Conservation (phyloP, 2,329 filamentous ascomycete species). For the Cytospora leucostoma region DNA sequence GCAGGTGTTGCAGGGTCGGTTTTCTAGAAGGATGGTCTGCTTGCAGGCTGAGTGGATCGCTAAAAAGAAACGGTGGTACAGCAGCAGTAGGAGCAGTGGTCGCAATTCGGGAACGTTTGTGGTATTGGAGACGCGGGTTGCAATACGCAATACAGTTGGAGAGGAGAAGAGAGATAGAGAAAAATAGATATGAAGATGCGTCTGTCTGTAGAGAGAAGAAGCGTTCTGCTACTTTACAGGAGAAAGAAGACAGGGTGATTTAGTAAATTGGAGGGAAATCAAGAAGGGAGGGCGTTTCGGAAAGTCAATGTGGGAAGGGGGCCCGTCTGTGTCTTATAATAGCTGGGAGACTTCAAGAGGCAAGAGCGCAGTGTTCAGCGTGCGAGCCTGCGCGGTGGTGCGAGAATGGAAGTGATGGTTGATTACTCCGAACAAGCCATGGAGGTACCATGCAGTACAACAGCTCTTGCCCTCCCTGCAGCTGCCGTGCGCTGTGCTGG, state of each 20-base stretch:
- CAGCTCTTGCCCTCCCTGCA: neutral
- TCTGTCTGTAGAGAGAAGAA: slow-evolving; percentile 16
- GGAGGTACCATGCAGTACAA: neutral
- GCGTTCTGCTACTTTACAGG: slow-evolving; percentile 24
- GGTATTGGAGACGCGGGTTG: slow-evolving; percentile 19
- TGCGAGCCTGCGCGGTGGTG: slow-evolving; percentile 19
- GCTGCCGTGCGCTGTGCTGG: slow-evolving; percentile 7
- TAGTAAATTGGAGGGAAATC: slow-evolving; percentile 25
- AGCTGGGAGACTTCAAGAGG: slow-evolving; percentile 24
- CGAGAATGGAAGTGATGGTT: slow-evolving; percentile 19
- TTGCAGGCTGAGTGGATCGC: slow-evolving; percentile 24
- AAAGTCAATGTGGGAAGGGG: slow-evolving; percentile 29
- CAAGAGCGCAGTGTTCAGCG: slow-evolving; percentile 21
- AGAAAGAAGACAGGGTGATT: slow-evolving; percentile 15
- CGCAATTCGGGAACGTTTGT: slow-evolving; percentile 8
- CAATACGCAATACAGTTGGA: slow-evolving; percentile 7
- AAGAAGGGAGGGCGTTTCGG: slow-evolving; percentile 28
- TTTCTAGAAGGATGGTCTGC: slow-evolving; percentile 25
- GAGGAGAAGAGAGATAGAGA: neutral
- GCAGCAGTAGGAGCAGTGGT: slow-evolving; percentile 10
- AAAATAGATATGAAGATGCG: neutral
- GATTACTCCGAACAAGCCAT: slow-evolving; percentile 10
- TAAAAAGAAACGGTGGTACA: slow-evolving; percentile 12
- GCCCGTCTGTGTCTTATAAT: slow-evolving; percentile 31
- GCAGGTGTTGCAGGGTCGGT: slow-evolving; percentile 23